Evolutionary conservation across 352 stramenopile genomes (phyloP), one percentile per base, ranked within the genome.

Genomic region (Peronospora destructor): DNA sequence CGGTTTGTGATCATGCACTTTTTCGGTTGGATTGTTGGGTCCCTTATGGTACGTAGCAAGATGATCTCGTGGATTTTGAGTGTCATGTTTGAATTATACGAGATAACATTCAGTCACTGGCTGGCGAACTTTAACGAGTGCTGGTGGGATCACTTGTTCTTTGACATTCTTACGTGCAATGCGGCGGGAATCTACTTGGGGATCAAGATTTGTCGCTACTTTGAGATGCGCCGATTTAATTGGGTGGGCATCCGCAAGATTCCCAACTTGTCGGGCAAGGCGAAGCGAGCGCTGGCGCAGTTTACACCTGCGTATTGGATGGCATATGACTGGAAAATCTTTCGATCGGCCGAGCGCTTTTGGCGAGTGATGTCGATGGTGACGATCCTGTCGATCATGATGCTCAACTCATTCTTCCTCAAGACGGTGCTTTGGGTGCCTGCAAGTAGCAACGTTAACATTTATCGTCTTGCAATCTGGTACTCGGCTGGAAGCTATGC

Each of bases 391-490:
- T 91, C 95, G 26, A 63, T 95, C 45, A 95, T 95, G 69, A 94
- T 97, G 85, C 76, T 97, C 49, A 97, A 97, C 72, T 96, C 90
- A 59, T 97, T 97, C 68, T 96, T 97, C 73, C 78, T 97, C 45
- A 94, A 96, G 74, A 94, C 88, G 21, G 85, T 94, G 61, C 68
- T 96, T 13, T 94, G 89, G 72, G 82, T 96, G 37, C 84, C 84
- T 28, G 74, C 80, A 16, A 90, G 79, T 35, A 91, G 75, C 49
- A 75, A 69, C 43, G 62, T 93, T 25, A 95, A 95, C 50, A 71
- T 91, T 9, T 86, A 78, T 45, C 79, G 84, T 25, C 64, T 95
- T 23, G 47, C 59, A 0, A 77, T 92, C 19, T 91, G 81, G 79
- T 91, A 91, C 64, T 86, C 76, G n/a, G 79, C 81, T 32, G 84